phyloP scores from a whole-genome alignment of 768 basidiomycete genomes.

The Cystobasidiopsis lactophilus region DNA sequence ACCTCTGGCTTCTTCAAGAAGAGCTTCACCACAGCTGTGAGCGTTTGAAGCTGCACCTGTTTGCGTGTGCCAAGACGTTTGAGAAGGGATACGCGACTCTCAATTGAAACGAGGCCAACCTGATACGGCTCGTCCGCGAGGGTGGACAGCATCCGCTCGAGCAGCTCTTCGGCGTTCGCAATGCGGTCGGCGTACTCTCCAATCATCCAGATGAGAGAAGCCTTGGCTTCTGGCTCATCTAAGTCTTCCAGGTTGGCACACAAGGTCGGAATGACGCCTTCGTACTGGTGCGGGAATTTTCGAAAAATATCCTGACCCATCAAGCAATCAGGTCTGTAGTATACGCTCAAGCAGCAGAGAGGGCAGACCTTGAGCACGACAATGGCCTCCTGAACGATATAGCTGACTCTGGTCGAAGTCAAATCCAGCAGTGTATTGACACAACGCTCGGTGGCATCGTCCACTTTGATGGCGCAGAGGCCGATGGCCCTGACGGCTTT shows the following conservation, averaged over 20 bases:
- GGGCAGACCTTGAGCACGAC: conserved; percentile 83
- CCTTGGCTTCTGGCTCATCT: conserved; percentile 95
- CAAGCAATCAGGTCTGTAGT: background rate
- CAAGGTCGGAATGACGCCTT: conserved; percentile 84
- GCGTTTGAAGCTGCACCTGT: conserved; percentile 32
- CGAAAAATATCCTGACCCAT: conserved; percentile 73
- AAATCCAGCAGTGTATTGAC: conserved; percentile 83
- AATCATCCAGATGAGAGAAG: conserved; percentile 96
- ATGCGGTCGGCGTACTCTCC: conserved; percentile 96
- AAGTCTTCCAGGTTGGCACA: conserved; percentile 89
- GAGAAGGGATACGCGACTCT: background rate
- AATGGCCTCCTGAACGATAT: conserved; percentile 93
- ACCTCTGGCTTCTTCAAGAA: conserved; percentile 87
- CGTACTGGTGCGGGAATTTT: conserved; percentile 86
- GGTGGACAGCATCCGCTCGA: conserved; percentile 69
- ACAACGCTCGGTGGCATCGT: conserved; percentile 74
- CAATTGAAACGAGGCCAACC: background rate
- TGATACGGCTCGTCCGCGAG: conserved; percentile 54
- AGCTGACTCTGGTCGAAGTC: conserved; percentile 79
- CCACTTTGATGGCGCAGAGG: conserved; percentile 87
- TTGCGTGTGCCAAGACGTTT: background rate
- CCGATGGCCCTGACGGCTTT: conserved; percentile 89
- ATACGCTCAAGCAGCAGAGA: background rate
- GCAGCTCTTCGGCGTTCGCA: conserved; percentile 81
- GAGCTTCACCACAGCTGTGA: conserved; percentile 90